Conservation (phyloP, 805 yeast genomes). For the Ogataea angusta region DNA sequence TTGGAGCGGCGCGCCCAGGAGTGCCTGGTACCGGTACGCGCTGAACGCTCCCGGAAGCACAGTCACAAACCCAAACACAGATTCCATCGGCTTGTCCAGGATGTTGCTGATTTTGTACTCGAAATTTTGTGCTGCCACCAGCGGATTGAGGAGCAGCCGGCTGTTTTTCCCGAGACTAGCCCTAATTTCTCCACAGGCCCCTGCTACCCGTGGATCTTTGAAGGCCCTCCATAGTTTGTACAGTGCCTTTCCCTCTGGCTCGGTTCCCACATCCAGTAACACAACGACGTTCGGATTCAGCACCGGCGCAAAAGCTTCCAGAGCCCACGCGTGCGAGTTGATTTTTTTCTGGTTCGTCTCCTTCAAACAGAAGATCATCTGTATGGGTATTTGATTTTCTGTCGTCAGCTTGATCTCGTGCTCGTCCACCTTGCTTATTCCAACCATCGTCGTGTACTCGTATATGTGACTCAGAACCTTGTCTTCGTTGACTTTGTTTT, state of each 20-base stretch:
- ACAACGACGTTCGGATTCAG: slow-evolving; percentile 80
- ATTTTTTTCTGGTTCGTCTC: slow-evolving; percentile 87
- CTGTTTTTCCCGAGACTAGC: slow-evolving; percentile 67
- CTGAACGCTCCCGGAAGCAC: slow-evolving; percentile 97
- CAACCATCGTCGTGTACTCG: slow-evolving; percentile 91
- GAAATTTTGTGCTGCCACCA: slow-evolving; percentile 95
- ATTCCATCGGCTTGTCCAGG: slow-evolving; percentile 92
- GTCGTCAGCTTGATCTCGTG: slow-evolving; percentile 65
- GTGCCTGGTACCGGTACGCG: slow-evolving; percentile 84
- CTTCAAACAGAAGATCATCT: slow-evolving; percentile 82
- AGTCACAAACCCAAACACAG: slow-evolving; percentile 89
- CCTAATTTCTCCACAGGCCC: slow-evolving; percentile 96
- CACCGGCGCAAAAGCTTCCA: slow-evolving; percentile 85
- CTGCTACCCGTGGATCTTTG: slow-evolving; percentile 77
- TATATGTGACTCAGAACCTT: slow-evolving; percentile 84
- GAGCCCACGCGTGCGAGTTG: slow-evolving; percentile 96
- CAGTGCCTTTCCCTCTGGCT: slow-evolving; percentile 79
- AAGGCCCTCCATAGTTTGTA: slow-evolving; percentile 90
- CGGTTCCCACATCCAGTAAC: slow-evolving; percentile 91
- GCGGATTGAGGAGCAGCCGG: slow-evolving; percentile 63
- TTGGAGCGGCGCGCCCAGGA: slow-evolving; percentile 79
- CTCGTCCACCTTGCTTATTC: slow-evolving; percentile 59
- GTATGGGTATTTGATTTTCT: slow-evolving; percentile 73
- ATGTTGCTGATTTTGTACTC: slow-evolving; percentile 96
- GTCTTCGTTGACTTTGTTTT: slow-evolving; percentile 79